Percentiles rank a stretch among this genome's conserved stretches.
Conservation (phyloP, 2,329 filamentous ascomycete species). For the Botrytis paeoniae region DNA sequence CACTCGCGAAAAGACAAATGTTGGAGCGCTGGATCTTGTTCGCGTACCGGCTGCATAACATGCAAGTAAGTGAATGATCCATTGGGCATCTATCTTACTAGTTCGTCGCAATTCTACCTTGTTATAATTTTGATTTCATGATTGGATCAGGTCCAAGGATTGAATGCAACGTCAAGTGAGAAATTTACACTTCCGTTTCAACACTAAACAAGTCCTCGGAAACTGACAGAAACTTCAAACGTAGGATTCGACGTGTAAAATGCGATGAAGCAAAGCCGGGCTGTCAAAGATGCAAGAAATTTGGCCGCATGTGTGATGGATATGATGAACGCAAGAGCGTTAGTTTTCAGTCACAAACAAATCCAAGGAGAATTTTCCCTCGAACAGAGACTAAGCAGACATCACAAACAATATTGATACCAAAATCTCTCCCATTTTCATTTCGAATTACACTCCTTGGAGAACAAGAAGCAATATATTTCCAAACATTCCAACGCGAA, state of each 20-base stretch:
- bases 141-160: not conserved
- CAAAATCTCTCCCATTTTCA: slow-evolving; percentile 16
- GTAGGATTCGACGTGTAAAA: not conserved
- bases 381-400: not conserved
- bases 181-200: not conserved
- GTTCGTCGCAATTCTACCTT: not conserved
- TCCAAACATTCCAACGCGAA: not conserved
- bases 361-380: not conserved
- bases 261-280: not conserved
- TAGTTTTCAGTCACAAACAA: not conserved
- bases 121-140: not conserved
- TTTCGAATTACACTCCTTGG: slow-evolving; percentile 17
- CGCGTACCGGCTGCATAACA: not conserved
- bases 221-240: not conserved
- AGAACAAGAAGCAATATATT: slow-evolving; percentile 3
- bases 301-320: not conserved
- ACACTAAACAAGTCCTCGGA: not conserved
- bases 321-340: not conserved
- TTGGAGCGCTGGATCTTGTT: not conserved
- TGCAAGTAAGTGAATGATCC: not conserved
- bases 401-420: slow-evolving; percentile 24
- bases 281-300: not conserved
- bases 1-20: not conserved
- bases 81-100: not conserved
- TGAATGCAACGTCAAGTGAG: not conserved